A percentile compares a stretch with the other conserved stretches of the same genome.
Conservation (phyloP, 805 yeast species). For the Monosporozyma solicola region DNA sequence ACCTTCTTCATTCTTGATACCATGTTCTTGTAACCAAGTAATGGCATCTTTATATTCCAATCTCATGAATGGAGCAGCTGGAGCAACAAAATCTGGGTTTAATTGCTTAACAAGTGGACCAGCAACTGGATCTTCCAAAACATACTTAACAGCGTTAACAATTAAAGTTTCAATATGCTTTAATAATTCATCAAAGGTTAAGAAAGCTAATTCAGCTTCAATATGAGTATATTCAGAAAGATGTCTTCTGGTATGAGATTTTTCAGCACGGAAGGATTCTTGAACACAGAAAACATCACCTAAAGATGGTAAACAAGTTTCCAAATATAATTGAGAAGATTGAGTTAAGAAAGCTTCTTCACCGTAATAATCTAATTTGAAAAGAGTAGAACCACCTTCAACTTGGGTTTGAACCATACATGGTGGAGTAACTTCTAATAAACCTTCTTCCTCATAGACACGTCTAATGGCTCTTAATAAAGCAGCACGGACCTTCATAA, state of each 20-base stretch:
- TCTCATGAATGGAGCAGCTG: slow-evolving; percentile 80
- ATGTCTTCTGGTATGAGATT: slow-evolving; percentile 97
- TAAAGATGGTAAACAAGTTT: slow-evolving; percentile 89
- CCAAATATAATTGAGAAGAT: slow-evolving; percentile 92
- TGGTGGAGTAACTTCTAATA: slow-evolving; percentile 95
- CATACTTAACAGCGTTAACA: slow-evolving; percentile 59
- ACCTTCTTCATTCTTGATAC: slow-evolving; percentile 89
- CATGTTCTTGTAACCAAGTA: slow-evolving; percentile 94
- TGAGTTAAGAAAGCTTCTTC: slow-evolving; percentile 96
- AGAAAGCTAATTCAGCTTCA: slow-evolving; percentile 87
- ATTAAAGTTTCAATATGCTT: slow-evolving; percentile 76
- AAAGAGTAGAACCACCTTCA: slow-evolving; percentile 97
- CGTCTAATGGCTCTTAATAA: slow-evolving; percentile 66
- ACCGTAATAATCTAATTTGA: slow-evolving; percentile 89
- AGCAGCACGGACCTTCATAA: slow-evolving; percentile 88
- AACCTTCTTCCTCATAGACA: slow-evolving; percentile 62
- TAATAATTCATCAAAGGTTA: slow-evolving; percentile 79
- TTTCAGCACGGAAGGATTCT: slow-evolving; percentile 98
- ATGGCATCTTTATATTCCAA: slow-evolving; percentile 86
- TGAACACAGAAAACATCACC: slow-evolving; percentile 97
- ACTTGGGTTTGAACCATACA: slow-evolving; percentile 99
- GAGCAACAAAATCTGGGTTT: slow-evolving; percentile 85
- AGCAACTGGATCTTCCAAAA: slow-evolving; percentile 82
- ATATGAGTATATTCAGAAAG: slow-evolving; percentile 93
- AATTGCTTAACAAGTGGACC: slow-evolving; percentile 84